phyloP scores from a whole-genome alignment of 306 rosid species.

The Lathyrus tuberosus region DNA sequence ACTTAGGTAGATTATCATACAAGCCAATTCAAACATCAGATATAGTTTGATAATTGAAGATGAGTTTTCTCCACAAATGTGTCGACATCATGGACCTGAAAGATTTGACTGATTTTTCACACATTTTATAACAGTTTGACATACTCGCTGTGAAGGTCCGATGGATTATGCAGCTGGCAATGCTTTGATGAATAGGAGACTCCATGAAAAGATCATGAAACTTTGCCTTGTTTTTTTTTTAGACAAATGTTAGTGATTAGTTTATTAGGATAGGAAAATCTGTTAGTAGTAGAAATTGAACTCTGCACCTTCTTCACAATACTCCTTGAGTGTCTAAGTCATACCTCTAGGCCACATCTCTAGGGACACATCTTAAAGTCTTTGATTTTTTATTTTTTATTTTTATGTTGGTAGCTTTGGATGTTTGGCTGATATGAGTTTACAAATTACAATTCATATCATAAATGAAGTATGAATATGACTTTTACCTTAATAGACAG shows the following conservation, averaged over 20 bases:
- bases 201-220: conserved; percentile 13
- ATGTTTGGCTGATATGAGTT: background rate
- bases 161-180: background rate
- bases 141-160: background rate
- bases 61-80: conserved; percentile 7
- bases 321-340: background rate
- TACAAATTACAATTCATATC: background rate
- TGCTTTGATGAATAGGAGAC: conserved; percentile 1
- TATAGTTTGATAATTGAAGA: conserved; percentile 16
- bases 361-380: background rate
- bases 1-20: conserved; percentile 43
- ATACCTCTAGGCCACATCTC: background rate
- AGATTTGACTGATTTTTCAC: background rate
- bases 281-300: background rate
- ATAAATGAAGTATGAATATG: too few species aligned
- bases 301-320: background rate
- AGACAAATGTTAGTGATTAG: background rate
- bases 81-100: background rate
- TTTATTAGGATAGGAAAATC: background rate
- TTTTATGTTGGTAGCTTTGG: conserved; percentile 13
- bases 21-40: conserved; percentile 38
- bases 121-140: conserved; percentile 13
- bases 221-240: background rate
- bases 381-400: background rate
- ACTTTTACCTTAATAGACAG: too few species aligned